Evolutionary conservation across 495 filamentous ascomycete genomes (phyloP).

Genomic region (Amorphotheca resinae): DNA sequence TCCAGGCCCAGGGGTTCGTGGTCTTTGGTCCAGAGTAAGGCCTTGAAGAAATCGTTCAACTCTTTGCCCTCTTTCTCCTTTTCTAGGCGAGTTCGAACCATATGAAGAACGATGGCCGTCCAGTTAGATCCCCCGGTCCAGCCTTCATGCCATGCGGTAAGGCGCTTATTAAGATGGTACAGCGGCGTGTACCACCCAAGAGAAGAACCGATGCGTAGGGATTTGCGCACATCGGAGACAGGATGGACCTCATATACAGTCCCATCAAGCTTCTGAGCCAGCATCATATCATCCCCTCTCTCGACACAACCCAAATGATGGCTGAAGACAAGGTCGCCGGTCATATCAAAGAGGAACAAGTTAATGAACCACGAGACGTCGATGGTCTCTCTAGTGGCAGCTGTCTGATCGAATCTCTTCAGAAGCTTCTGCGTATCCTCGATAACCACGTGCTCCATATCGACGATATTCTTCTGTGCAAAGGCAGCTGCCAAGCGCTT

Average conservation of each 20-base stretch:
- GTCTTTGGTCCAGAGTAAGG: not conserved
- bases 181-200: slow-evolving; percentile 11
- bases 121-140: slow-evolving; percentile 5
- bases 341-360: slow-evolving; percentile 15
- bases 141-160: slow-evolving; percentile 3
- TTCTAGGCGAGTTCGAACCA: not conserved
- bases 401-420: slow-evolving; percentile 6
- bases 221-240: slow-evolving; percentile 10
- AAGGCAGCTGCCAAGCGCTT: too few relatives aligned
- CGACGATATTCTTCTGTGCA: slow-evolving; percentile 8
- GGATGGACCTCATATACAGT: slow-evolving; percentile 10
- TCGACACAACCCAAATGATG: slow-evolving; percentile 10
- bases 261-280: slow-evolving; percentile 9
- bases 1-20: not conserved
- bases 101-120: slow-evolving; percentile 9
- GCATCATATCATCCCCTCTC: slow-evolving; percentile 13
- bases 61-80: not conserved
- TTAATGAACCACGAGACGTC: slow-evolving; percentile 14
- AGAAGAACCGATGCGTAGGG: slow-evolving; percentile 12
- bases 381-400: slow-evolving; percentile 3
- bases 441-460: slow-evolving; percentile 6
- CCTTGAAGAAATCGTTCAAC: not conserved
- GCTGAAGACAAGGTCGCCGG: slow-evolving; percentile 9
- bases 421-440: slow-evolving; percentile 4
- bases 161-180: slow-evolving; percentile 1